phyloP scores from a whole-genome alignment of 176 grass and related monocot species.

The Carex kokanica region DNA sequence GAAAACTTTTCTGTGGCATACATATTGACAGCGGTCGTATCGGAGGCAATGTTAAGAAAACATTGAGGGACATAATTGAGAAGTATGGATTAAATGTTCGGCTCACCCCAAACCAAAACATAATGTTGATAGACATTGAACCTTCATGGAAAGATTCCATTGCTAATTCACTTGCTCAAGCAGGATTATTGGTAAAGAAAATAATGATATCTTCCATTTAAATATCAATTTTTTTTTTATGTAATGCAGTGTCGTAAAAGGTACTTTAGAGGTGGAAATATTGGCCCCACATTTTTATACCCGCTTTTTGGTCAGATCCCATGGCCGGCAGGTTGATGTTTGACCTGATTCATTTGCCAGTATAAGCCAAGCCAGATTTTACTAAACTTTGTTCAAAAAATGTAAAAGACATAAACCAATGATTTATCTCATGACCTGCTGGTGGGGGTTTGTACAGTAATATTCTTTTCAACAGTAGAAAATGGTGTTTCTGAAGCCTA shows the following conservation, averaged over 20 bases:
- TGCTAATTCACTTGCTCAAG: conserved; percentile 62
- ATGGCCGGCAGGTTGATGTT: background rate
- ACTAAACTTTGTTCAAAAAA: background rate
- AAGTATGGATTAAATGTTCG: conserved; percentile 79
- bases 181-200: conserved; percentile 71
- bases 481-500: background rate
- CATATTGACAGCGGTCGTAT: conserved; percentile 96
- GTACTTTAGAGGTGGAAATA: background rate
- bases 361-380: background rate
- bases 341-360: background rate
- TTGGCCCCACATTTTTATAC: background rate
- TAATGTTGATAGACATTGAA: conserved; percentile 83
- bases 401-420: background rate
- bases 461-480: background rate
- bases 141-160: conserved; percentile 65
- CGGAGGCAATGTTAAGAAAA: conserved; percentile 73
- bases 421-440: background rate
- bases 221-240: conserved; percentile 3
- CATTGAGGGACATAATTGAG: conserved; percentile 87
- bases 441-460: background rate
- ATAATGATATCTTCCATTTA: background rate
- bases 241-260: background rate
- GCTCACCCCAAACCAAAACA: conserved; percentile 92
- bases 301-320: background rate
- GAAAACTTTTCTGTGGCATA: conserved; percentile 80